phyloP scores from a whole-genome alignment of 2,329 filamentous ascomycete species.

The Verticillium nonalfalfae region DNA sequence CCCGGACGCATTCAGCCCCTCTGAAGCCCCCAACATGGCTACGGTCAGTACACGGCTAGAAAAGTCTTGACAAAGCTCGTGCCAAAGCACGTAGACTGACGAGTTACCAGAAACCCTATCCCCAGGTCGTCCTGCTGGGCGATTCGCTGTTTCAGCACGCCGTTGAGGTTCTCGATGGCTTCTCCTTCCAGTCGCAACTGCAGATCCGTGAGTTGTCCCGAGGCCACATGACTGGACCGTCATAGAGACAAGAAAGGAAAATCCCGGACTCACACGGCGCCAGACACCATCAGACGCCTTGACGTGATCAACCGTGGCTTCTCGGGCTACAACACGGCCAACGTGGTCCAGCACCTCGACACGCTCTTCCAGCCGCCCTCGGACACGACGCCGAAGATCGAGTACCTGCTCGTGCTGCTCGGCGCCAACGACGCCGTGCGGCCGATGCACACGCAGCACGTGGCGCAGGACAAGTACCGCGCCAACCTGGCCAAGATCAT shows the following conservation, averaged over 20 bases:
- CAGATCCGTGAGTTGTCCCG: slow-evolving; percentile 52
- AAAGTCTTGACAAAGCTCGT: too few species aligned
- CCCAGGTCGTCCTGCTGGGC: slow-evolving; percentile 78
- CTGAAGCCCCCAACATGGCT: neutral
- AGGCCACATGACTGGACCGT: neutral
- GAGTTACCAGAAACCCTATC: slow-evolving; percentile 34
- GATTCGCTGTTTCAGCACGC: slow-evolving; percentile 79
- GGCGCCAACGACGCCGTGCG: slow-evolving; percentile 87
- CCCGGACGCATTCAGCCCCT: neutral
- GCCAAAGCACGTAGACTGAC: neutral
- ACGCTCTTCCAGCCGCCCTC: slow-evolving; percentile 64
- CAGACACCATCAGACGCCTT: slow-evolving; percentile 68
- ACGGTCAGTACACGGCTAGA: neutral
- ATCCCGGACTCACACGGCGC: neutral
- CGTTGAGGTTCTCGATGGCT: slow-evolving; percentile 56
- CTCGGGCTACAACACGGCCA: slow-evolving; percentile 76
- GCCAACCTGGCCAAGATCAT: slow-evolving; percentile 67
- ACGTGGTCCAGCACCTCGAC: slow-evolving; percentile 64
- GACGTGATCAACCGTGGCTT: slow-evolving; percentile 89
- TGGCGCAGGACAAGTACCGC: slow-evolving; percentile 70
- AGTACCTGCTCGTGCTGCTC: slow-evolving; percentile 71
- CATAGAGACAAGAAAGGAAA: neutral
- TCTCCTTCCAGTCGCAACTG: slow-evolving; percentile 67
- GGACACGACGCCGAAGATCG: slow-evolving; percentile 50
- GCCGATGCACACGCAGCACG: slow-evolving; percentile 61